Evolutionary conservation across 2,329 filamentous ascomycete genomes (phyloP), one percentile per base, ranked within the genome.

Genomic region (Fusarium humuli): DNA sequence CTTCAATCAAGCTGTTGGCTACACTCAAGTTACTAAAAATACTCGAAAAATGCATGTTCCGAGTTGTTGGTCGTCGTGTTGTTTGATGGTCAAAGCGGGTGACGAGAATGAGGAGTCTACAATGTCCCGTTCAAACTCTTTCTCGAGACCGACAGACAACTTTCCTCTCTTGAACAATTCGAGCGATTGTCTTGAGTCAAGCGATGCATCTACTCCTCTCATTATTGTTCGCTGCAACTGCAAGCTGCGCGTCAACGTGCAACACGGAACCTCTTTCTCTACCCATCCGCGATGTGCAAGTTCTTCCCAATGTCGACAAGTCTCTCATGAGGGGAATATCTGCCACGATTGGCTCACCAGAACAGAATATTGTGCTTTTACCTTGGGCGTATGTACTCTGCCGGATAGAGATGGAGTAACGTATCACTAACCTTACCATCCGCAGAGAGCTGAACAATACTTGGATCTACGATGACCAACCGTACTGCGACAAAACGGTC

Each of bases 401-500:
- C 3, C 7, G 3, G 9, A 12, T 23, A 11, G n/a, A 11, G 1
- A 2, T 23, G 4, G 20, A 18, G 5, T 18, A 2, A 34, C 2
- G 7, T 7, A 2, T 30, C 22, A 30, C 32, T 57, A 5, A 57
- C n/a, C 13, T 44, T 11, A 7, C 6, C 12, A 0, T 13, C 3
- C 4, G 12, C 50, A 79, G 77, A 12, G 77, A 80, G 29, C 66
- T 80, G 18, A 80, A 78, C 42, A 79, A 79, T 27, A 79, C 77
- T 2, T 79, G 71, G 67, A 72, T 78, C 22, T 79, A 79, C 66
- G 76, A 77, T 61, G 50, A 74, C 8, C 63, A 77, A 23, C 56
- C 70, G 13, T 73, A 70, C 57, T 79, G 77, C 59, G 74, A 78
- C 60, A 50, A 71, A 5, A 69, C 66, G 1, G 65, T 77, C 37